These are phyloP conservation scores for Physcomitrellopsis africana DNA, from an alignment of 225 moss, liverwort and hornwort genomes.

Conservation along the genomic window DNA sequence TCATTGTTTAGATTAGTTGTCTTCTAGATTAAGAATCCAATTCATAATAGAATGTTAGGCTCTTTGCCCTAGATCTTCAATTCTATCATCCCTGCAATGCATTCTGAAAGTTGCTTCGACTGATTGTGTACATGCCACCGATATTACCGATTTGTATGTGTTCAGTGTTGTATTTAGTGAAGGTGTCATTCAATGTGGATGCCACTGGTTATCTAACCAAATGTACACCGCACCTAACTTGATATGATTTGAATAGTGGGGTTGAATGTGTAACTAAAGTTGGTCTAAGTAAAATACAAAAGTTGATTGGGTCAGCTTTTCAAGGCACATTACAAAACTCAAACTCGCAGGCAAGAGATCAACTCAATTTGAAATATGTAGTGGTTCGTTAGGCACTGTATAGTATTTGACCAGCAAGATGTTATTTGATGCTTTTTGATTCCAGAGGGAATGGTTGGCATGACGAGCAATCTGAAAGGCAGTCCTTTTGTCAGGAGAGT, in stretches of 20 bases:
- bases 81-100: conserved; percentile 33
- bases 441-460: no score
- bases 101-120: conserved; percentile 1
- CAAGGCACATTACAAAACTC: no score
- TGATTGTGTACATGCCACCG: not conserved
- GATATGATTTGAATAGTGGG: conserved; percentile 22
- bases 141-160: not conserved
- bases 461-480: no score
- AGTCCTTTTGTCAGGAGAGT: no score
- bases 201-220: not conserved
- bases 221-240: conserved; percentile 6
- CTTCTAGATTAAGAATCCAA: not conserved
- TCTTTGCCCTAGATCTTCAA: not conserved
- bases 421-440: no score
- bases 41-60: not conserved
- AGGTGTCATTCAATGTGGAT: no score
- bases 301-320: conserved; percentile 19
- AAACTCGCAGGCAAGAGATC: no score
- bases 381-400: no score
- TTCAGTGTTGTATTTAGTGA: no score
- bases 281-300: conserved; percentile 21
- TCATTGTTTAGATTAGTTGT: conserved; percentile 8
- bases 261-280: conserved; percentile 26
- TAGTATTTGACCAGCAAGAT: no score
- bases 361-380: no score